Percentiles rank a stretch among this genome's conserved stretches.
These are phyloP conservation scores for Ustilago xerochloae DNA, from an alignment of 1,284 basidiomycete species.

Conservation along the genomic window DNA sequence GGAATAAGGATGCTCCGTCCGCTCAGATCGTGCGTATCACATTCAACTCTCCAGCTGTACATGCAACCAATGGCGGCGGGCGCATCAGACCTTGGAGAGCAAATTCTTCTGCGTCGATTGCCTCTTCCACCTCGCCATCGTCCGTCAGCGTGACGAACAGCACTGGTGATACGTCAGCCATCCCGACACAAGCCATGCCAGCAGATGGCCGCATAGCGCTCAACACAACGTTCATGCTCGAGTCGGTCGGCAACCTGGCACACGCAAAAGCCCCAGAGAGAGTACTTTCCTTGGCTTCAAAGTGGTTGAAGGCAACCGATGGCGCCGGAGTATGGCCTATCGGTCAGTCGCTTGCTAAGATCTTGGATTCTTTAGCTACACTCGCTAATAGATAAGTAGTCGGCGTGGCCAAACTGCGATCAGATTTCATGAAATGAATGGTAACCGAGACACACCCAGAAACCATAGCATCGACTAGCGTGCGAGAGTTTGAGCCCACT, in stretches of 20 bases:
- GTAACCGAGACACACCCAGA: too few species aligned
- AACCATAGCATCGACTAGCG: too few species aligned
- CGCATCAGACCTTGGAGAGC: not conserved
- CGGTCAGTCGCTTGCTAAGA: slow-evolving; percentile 26
- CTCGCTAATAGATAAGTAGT: not conserved
- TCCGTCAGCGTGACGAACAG: slow-evolving; percentile 2
- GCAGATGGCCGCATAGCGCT: not conserved
- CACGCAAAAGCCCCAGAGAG: slow-evolving; percentile 9
- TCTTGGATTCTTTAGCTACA: slow-evolving; percentile 13
- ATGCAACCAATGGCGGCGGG: not conserved
- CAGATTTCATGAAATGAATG: too few species aligned
- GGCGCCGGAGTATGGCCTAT: slow-evolving; percentile 19
- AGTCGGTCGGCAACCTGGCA: slow-evolving; percentile 62
- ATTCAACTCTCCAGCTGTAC: not conserved
- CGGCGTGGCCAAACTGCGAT: too few species aligned
- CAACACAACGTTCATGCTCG: slow-evolving; percentile 76
- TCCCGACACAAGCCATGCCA: not conserved
- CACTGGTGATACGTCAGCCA: not conserved
- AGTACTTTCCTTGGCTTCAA: slow-evolving; percentile 9
- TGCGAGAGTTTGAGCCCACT: too few species aligned
- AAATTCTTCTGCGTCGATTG: not conserved
- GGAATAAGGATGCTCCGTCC: not conserved
- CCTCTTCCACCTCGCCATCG: slow-evolving; percentile 11
- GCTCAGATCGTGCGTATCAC: slow-evolving; percentile 12
- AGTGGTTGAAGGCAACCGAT: slow-evolving; percentile 16